Evolutionary conservation across 2,329 filamentous ascomycete genomes (phyloP).

Genomic region (Furcasterigmium furcatum): DNA sequence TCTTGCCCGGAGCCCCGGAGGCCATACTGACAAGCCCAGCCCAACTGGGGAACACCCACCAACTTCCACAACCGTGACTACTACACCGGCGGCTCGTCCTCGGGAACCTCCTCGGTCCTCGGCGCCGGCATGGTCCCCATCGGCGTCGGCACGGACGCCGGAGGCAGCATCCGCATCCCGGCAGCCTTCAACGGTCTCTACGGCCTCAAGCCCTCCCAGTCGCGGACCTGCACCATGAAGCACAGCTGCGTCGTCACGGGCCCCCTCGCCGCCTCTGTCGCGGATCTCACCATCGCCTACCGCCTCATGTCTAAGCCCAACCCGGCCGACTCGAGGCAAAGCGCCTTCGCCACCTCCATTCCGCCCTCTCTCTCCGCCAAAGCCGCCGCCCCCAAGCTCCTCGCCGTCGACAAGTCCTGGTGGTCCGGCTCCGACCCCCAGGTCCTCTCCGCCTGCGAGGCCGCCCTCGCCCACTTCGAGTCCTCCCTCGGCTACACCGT

Average conservation of each 20-base stretch:
- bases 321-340: slow-evolving; percentile 53
- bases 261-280: slow-evolving; percentile 71
- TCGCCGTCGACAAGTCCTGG: slow-evolving; percentile 66
- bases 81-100: slow-evolving; percentile 79
- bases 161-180: slow-evolving; percentile 73
- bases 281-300: slow-evolving; percentile 81
- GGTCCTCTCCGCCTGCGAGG: slow-evolving; percentile 60
- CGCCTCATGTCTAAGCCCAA: slow-evolving; percentile 74
- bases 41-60: slow-evolving; percentile 67
- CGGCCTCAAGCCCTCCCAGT: slow-evolving; percentile 76
- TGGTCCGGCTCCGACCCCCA: slow-evolving; percentile 49
- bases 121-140: slow-evolving; percentile 72
- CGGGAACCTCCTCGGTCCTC: slow-evolving; percentile 70
- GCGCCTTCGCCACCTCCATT: slow-evolving; percentile 58
- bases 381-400: slow-evolving; percentile 44
- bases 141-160: slow-evolving; percentile 71
- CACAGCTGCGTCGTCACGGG: slow-evolving; percentile 62
- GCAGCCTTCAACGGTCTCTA: slow-evolving; percentile 75
- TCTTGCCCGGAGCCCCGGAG: background rate
- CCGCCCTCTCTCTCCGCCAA: slow-evolving; percentile 32
- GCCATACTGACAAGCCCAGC: slow-evolving; percentile 40
- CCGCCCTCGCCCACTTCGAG: slow-evolving; percentile 56
- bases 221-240: slow-evolving; percentile 58
- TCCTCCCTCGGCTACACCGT: slow-evolving; percentile 43
- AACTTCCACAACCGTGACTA: slow-evolving; percentile 76